Conservation (phyloP, 1,284 basidiomycete genomes). For the Tilletia caries region DNA sequence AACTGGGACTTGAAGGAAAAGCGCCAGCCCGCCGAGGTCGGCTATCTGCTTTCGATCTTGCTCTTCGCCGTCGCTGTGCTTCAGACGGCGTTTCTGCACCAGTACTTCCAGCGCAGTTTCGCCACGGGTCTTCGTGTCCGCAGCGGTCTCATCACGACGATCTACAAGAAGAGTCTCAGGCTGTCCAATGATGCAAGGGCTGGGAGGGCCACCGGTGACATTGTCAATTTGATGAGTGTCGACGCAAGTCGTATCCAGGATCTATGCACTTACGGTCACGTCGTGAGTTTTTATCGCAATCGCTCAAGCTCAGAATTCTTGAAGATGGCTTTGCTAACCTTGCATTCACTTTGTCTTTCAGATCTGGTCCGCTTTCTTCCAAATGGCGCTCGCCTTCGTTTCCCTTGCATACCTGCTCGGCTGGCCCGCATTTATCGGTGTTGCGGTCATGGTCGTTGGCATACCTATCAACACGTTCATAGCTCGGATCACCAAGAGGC, state of each 20-base stretch:
- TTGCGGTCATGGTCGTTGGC: constrained; percentile 70
- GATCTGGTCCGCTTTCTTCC: constrained; percentile 57
- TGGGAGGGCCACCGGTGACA: constrained; percentile 77
- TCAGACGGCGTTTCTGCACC: constrained; percentile 81
- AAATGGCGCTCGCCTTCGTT: constrained; percentile 81
- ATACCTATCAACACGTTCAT: constrained; percentile 34
- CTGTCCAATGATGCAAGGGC: constrained; percentile 78
- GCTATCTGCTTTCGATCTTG: constrained; percentile 58
- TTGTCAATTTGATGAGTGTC: constrained; percentile 89
- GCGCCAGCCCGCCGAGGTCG: constrained; percentile 41
- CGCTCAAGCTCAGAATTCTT: background rate
- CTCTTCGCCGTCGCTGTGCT: constrained; percentile 66
- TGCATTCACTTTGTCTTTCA: background rate
- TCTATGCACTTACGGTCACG: constrained; percentile 70
- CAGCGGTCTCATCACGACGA: constrained; percentile 76
- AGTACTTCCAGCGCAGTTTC: constrained; percentile 79
- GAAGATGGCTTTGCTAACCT: constrained; percentile 58
- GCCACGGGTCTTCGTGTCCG: constrained; percentile 87
- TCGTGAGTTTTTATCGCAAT: constrained; percentile 60
- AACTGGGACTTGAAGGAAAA: constrained; percentile 30
- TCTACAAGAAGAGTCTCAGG: constrained; percentile 81
- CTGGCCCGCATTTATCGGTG: constrained; percentile 86
- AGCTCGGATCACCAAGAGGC: constrained; percentile 64
- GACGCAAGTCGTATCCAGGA: constrained; percentile 77
- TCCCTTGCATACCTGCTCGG: constrained; percentile 83